These are phyloP conservation scores for Marasmius tenuissimus DNA, from an alignment of 1,284 basidiomycete genomes.

Conservation along the genomic window DNA sequence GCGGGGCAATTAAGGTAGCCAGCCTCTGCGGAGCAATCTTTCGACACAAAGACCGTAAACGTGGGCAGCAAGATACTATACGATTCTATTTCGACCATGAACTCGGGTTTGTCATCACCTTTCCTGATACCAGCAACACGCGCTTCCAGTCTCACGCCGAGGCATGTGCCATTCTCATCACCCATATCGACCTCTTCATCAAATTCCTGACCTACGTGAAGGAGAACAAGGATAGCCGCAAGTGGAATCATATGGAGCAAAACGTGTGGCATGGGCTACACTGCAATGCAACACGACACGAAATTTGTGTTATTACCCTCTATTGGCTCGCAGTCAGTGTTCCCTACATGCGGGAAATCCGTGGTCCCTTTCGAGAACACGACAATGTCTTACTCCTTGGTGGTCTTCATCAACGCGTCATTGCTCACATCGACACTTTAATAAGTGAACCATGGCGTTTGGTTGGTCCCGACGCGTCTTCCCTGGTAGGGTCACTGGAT, in stretches of 20 bases:
- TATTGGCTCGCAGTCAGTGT: constrained; percentile 12
- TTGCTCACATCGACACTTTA: constrained; percentile 9
- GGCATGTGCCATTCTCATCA: constrained; percentile 24
- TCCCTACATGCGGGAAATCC: constrained; percentile 17
- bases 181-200: constrained; percentile 21
- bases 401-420: constrained; percentile 10
- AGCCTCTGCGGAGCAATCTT: constrained; percentile 29
- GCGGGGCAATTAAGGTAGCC: constrained; percentile 29
- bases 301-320: constrained; percentile 12
- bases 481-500: neutral
- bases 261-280: constrained; percentile 11
- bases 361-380: constrained; percentile 4
- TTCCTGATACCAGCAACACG: constrained; percentile 32
- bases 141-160: constrained; percentile 28
- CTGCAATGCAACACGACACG: constrained; percentile 5
- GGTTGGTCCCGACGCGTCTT: constrained; percentile 3
- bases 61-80: constrained; percentile 11
- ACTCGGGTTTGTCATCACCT: constrained; percentile 17
- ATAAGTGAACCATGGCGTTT: constrained; percentile 8
- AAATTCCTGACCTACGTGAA: constrained; percentile 23
- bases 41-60: constrained; percentile 34
- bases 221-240: constrained; percentile 24
- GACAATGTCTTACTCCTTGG: constrained; percentile 14
- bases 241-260: constrained; percentile 15
- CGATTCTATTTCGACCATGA: constrained; percentile 20